Evolutionary conservation across 768 basidiomycete species (phyloP).

Genomic region (Russula compacta): DNA sequence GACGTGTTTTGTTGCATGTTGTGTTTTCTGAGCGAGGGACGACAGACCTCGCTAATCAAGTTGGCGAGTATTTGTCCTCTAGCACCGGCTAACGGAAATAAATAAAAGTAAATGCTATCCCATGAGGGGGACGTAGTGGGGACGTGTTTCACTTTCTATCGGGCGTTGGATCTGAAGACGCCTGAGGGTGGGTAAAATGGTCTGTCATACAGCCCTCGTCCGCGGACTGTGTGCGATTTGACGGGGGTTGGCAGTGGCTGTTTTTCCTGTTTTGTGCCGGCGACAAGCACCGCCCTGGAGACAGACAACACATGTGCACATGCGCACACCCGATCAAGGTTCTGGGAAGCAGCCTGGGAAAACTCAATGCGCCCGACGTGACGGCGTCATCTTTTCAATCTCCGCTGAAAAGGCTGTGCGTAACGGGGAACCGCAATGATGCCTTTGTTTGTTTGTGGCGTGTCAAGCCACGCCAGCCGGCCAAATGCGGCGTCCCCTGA

Average conservation of each 20-base stretch:
- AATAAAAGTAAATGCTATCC: slow-evolving; percentile 1
- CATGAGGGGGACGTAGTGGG: not conserved
- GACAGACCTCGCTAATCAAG: not conserved
- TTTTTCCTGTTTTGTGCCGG: slow-evolving; percentile 10
- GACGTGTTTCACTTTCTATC: slow-evolving; percentile 8
- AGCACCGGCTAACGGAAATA: not conserved
- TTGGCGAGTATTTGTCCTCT: not conserved
- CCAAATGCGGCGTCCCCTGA: slow-evolving; percentile 2
- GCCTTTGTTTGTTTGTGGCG: slow-evolving; percentile 14
- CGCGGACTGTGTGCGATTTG: slow-evolving; percentile 9
- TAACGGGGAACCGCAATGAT: slow-evolving; percentile 9
- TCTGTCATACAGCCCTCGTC: not conserved
- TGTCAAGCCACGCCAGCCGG: not conserved
- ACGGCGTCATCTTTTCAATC: slow-evolving; percentile 1
- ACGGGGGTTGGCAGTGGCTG: slow-evolving; percentile 2
- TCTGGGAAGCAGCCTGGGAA: slow-evolving; percentile 16
- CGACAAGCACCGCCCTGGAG: slow-evolving; percentile 15
- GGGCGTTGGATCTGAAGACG: slow-evolving; percentile 1
- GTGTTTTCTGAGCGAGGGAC: not conserved
- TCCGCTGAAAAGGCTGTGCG: slow-evolving; percentile 17
- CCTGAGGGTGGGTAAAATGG: not conserved
- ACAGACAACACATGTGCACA: slow-evolving; percentile 1
- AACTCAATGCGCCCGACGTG: slow-evolving; percentile 11
- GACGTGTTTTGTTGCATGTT: too few species aligned
- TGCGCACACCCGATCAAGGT: slow-evolving; percentile 14